Conservation (phyloP, 1,139 yeast genomes). For the Candida labiduridarum region DNA sequence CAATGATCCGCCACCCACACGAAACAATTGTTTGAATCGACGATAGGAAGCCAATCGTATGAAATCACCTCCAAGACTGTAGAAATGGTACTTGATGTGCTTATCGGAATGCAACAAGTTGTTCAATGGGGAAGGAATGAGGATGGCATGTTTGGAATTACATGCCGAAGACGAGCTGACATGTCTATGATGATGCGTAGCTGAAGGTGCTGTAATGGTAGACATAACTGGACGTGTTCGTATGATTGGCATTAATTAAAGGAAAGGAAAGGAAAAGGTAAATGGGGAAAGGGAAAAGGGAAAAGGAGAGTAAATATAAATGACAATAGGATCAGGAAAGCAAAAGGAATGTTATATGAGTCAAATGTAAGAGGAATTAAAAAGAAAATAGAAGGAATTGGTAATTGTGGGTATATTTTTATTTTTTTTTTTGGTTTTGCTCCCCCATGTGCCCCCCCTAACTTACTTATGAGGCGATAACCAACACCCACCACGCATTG, state of each 20-base stretch:
- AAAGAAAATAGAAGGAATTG: background rate
- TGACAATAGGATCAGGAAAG: background rate
- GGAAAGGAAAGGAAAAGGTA: background rate
- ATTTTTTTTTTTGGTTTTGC: background rate
- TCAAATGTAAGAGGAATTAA: background rate
- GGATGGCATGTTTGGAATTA: conserved; percentile 12
- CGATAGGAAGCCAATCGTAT: conserved; percentile 38
- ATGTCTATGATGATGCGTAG: background rate
- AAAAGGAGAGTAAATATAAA: background rate
- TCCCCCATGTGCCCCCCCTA: conserved; percentile 3
- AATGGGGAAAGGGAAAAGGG: background rate
- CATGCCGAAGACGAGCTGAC: background rate
- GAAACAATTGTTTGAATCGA: conserved; percentile 32
- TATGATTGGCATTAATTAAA: background rate
- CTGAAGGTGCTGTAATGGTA: background rate
- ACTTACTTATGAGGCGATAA: background rate
- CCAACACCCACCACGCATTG: too few species aligned
- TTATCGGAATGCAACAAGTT: conserved; percentile 16
- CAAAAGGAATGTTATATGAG: background rate
- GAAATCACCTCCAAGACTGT: conserved; percentile 38
- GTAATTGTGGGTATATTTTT: background rate
- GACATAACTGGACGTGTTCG: conserved; percentile 1
- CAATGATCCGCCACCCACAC: conserved; percentile 38
- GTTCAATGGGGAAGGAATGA: conserved; percentile 17
- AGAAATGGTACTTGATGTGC: conserved; percentile 30